Evolutionary conservation across 2,329 filamentous ascomycete species (phyloP).

Genomic region (Dactylellina sp.): DNA sequence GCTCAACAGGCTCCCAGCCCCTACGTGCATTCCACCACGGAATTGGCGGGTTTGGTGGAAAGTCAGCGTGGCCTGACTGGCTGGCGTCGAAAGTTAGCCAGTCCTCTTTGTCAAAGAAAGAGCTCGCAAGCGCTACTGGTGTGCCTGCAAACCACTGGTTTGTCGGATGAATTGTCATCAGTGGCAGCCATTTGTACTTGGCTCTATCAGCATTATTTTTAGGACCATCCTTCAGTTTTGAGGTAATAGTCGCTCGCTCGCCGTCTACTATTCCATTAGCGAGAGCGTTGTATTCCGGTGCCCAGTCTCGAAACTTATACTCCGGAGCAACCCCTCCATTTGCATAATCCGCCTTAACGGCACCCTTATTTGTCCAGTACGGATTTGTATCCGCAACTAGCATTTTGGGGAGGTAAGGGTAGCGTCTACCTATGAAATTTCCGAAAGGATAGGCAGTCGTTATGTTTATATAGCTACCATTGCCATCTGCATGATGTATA

Average conservation of each 20-base stretch:
- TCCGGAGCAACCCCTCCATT: slow-evolving; percentile 55
- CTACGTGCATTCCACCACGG: slow-evolving; percentile 56
- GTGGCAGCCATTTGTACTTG: slow-evolving; percentile 26
- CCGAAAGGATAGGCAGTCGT: slow-evolving; percentile 57
- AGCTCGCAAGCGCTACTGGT: slow-evolving; percentile 56
- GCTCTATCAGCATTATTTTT: slow-evolving; percentile 16
- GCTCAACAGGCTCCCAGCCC: slow-evolving; percentile 57
- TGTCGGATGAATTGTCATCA: slow-evolving; percentile 59
- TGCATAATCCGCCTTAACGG: slow-evolving; percentile 57
- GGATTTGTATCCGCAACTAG: slow-evolving; percentile 59
- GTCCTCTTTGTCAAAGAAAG: slow-evolving; percentile 50
- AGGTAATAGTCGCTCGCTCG: slow-evolving; percentile 62
- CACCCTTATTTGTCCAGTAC: slow-evolving; percentile 58
- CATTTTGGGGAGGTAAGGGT: slow-evolving; percentile 59
- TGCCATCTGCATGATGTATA: neutral
- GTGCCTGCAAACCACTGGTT: slow-evolving; percentile 59
- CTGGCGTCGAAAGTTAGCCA: slow-evolving; percentile 59
- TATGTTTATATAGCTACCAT: slow-evolving; percentile 37
- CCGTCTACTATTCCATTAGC: slow-evolving; percentile 58
- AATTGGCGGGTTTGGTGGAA: slow-evolving; percentile 58
- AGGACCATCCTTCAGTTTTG: slow-evolving; percentile 5
- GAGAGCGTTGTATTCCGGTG: slow-evolving; percentile 57
- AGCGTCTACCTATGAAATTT: slow-evolving; percentile 58
- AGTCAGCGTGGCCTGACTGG: slow-evolving; percentile 59
- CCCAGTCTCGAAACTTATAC: slow-evolving; percentile 53